These are phyloP conservation scores for Saposhnikovia divaricata DNA, from an alignment of 129 eudicot genomes.

Conservation along the genomic window DNA sequence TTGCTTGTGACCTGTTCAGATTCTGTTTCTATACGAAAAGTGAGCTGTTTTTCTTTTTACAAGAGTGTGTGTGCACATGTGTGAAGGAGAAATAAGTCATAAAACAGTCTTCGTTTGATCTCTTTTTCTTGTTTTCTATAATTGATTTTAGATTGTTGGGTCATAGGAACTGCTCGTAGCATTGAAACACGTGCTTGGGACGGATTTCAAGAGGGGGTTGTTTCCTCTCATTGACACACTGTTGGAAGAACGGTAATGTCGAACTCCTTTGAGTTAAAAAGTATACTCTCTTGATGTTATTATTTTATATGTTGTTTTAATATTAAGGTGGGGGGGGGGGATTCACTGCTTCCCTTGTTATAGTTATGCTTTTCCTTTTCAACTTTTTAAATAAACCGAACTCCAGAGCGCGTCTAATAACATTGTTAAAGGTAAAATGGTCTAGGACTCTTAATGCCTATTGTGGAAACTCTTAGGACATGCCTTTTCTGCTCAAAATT, in stretches of 20 bases:
- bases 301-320: background rate
- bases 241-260: conserved; percentile 79
- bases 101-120: background rate
- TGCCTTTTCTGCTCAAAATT: background rate
- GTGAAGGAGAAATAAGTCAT: background rate
- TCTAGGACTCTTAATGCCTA: background rate
- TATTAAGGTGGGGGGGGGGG: background rate
- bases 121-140: background rate
- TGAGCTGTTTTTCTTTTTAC: conserved; percentile 18
- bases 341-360: background rate
- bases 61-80: background rate
- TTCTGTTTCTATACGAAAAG: conserved; percentile 94
- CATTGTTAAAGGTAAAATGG: background rate
- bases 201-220: conserved; percentile 92
- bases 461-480: background rate
- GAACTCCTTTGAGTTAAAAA: background rate
- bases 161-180: conserved; percentile 92
- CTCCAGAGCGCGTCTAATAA: background rate
- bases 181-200: conserved; percentile 89
- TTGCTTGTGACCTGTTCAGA: conserved; percentile 98
- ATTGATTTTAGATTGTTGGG: conserved; percentile 16
- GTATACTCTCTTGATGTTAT: background rate
- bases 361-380: background rate
- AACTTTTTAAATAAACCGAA: background rate
- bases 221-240: conserved; percentile 94